These are phyloP conservation scores for Auriculariales sp. DNA, from an alignment of 768 basidiomycete genomes.

Conservation along the genomic window DNA sequence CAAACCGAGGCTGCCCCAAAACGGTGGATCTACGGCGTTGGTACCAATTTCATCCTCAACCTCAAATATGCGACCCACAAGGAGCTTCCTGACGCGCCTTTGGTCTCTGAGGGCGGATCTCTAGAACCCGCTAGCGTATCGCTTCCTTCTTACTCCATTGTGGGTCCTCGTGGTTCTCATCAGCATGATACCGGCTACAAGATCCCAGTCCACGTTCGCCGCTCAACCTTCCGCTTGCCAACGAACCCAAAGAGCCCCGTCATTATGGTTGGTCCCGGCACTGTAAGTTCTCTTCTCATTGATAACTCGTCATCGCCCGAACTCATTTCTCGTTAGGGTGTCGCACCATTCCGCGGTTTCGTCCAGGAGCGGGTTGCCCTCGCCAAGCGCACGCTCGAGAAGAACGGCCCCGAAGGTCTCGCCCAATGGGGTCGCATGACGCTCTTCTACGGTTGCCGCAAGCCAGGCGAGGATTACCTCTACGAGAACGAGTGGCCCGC, in stretches of 20 bases:
- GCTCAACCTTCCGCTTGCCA: slow-evolving; percentile 92
- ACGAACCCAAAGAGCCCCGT: slow-evolving; percentile 97
- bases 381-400: slow-evolving; percentile 85
- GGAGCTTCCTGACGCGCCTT: slow-evolving; percentile 28
- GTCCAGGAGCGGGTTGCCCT: slow-evolving; percentile 95
- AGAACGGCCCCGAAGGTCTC: slow-evolving; percentile 87
- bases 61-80: slow-evolving; percentile 62
- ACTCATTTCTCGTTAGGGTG: slow-evolving; percentile 44
- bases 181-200: slow-evolving; percentile 57
- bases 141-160: slow-evolving; percentile 67
- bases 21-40: slow-evolving; percentile 77
- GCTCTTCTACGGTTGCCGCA: slow-evolving; percentile 94
- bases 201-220: slow-evolving; percentile 85
- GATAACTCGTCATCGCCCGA: slow-evolving; percentile 4
- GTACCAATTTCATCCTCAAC: slow-evolving; percentile 91
- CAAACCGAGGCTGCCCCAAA: slow-evolving; percentile 41
- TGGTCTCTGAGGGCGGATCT: slow-evolving; percentile 20
- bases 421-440: slow-evolving; percentile 91
- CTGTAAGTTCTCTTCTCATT: slow-evolving; percentile 39
- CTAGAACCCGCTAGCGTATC: slow-evolving; percentile 25
- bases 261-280: slow-evolving; percentile 98
- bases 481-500: slow-evolving; percentile 92
- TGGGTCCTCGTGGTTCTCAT: slow-evolving; percentile 83
- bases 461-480: slow-evolving; percentile 76
- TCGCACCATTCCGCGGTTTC: slow-evolving; percentile 98